Evolutionary conservation across 2,329 filamentous ascomycete species (phyloP).

Genomic region (Conoideocrella luteorostrata): DNA sequence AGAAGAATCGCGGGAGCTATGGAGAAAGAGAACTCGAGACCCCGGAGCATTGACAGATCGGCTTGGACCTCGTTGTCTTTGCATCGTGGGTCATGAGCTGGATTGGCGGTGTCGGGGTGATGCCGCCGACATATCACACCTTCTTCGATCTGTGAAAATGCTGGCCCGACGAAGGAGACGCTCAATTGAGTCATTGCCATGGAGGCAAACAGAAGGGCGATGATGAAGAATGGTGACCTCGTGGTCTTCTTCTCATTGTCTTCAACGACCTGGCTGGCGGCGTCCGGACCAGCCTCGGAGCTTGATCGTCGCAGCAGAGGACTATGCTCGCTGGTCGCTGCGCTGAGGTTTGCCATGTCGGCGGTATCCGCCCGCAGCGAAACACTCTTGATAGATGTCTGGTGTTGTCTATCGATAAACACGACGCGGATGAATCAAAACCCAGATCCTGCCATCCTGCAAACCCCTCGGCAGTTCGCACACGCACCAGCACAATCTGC

Average conservation of each 20-base stretch:
- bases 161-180: background rate
- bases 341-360: background rate
- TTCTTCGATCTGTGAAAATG: background rate
- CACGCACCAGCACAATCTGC: background rate
- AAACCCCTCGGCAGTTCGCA: background rate
- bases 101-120: background rate
- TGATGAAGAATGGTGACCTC: background rate
- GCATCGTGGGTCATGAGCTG: background rate
- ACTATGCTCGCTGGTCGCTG: background rate
- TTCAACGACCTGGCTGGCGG: background rate
- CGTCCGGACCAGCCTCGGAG: background rate
- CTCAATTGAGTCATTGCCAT: background rate
- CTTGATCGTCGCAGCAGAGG: background rate
- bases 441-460: background rate
- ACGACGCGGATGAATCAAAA: background rate
- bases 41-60: background rate
- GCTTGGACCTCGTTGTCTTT: background rate
- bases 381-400: no score
- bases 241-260: background rate
- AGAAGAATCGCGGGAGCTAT: background rate
- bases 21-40: background rate
- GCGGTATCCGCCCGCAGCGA: background rate
- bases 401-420: background rate
- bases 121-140: background rate
- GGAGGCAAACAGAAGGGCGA: background rate